Conservation (phyloP, 805 yeast species). For the Yarrowia bubula region DNA sequence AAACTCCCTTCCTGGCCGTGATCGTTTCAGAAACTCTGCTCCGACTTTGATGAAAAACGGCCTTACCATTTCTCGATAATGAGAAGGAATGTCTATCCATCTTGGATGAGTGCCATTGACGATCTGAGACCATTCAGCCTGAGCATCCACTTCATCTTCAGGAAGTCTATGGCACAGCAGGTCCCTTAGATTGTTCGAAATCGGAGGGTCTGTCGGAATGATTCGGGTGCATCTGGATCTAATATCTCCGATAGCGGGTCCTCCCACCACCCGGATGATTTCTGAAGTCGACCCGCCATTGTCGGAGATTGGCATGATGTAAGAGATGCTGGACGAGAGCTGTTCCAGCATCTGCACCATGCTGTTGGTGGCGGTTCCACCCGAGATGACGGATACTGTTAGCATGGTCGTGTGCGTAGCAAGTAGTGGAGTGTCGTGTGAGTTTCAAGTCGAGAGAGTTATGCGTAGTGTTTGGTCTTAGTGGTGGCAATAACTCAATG, state of each 20-base stretch:
- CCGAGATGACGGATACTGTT: constrained; percentile 37
- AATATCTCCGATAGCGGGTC: constrained; percentile 93
- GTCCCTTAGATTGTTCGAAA: constrained; percentile 37
- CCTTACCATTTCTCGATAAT: constrained; percentile 65
- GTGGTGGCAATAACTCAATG: no score
- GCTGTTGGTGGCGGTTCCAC: constrained; percentile 70
- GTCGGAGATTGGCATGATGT: constrained; percentile 80
- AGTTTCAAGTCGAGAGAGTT: background rate
- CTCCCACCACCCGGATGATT: constrained; percentile 79
- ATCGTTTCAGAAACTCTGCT: constrained; percentile 68
- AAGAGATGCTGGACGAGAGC: constrained; percentile 49
- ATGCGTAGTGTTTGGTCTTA: no score
- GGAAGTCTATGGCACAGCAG: constrained; percentile 54
- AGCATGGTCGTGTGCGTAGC: constrained; percentile 30
- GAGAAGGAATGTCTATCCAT: constrained; percentile 61
- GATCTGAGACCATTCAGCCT: constrained; percentile 67
- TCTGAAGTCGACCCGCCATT: constrained; percentile 96
- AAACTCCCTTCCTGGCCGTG: constrained; percentile 60
- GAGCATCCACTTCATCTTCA: constrained; percentile 51
- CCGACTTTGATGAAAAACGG: constrained; percentile 78
- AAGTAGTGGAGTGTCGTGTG: background rate
- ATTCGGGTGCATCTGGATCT: constrained; percentile 76
- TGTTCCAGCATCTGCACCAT: constrained; percentile 57
- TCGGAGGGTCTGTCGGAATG: constrained; percentile 47
- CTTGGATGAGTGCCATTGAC: constrained; percentile 74